Evolutionary conservation across 345 rosid genomes (phyloP).

Genomic region (Hibiscus trionum): DNA sequence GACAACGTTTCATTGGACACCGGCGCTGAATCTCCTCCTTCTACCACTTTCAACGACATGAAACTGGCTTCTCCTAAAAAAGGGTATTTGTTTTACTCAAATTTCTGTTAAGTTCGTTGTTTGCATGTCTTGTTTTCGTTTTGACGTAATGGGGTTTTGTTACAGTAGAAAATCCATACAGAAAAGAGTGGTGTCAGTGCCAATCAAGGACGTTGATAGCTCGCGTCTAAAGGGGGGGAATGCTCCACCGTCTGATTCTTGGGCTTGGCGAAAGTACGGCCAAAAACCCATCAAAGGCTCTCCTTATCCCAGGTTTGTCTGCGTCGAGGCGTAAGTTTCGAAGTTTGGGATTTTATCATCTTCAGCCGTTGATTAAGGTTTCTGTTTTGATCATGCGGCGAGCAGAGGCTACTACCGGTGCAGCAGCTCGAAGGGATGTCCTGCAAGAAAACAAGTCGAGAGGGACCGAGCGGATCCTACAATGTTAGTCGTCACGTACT

Average conservation of each 20-base stretch:
- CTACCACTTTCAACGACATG: conserved; percentile 30
- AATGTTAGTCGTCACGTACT: conserved; percentile 75
- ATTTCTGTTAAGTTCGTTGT: background rate
- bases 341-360: background rate
- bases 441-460: conserved; percentile 95
- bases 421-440: conserved; percentile 95
- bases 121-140: background rate
- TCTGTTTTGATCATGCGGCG: conserved; percentile 10
- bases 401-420: conserved; percentile 95
- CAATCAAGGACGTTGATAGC: conserved; percentile 75
- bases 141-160: conserved; percentile 2
- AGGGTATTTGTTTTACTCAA: conserved; percentile 35
- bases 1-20: conserved; percentile 41
- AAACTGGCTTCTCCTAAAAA: conserved; percentile 45
- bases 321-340: background rate
- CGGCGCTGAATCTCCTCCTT: conserved; percentile 37
- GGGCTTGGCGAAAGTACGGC: conserved; percentile 99
- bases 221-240: conserved; percentile 64
- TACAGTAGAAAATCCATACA: conserved; percentile 56
- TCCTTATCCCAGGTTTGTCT: conserved; percentile 79
- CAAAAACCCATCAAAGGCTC: conserved; percentile 99
- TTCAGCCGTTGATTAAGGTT: background rate
- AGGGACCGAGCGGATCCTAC: conserved; percentile 75
- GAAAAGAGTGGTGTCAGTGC: conserved; percentile 74
- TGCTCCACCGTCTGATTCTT: conserved; percentile 84